Base-by-base conservation (phyloP, 2,329 filamentous ascomycete genomes). In the Penicillium sp. region DNA sequence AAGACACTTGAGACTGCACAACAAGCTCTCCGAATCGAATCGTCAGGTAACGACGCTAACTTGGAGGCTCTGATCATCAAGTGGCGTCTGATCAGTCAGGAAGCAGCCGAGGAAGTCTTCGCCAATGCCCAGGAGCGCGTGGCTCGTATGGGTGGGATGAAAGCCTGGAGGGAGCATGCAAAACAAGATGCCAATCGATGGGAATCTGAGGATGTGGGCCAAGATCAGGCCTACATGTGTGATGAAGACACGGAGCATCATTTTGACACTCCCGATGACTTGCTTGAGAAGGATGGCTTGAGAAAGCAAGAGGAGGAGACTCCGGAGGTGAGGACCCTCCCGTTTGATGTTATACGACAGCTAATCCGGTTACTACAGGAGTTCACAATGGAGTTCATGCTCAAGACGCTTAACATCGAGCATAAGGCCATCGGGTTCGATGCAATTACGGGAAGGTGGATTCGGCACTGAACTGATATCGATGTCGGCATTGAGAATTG, bases 321-420 rank as follows among this genome's bases (percentile, higher is more conserved):
- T 28, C 67, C 69, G 2, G 68, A 37, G 33, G 33, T 20, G 18
- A 12, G 18, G 4, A 4, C 3, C 6, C 9, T 18, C 9, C 15
- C 33, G 12, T 37, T 12, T 37, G 33, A 9, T 37, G 3, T 37
- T 10, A 3, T 20, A 9, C 32, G 9, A 33, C 2, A 13, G 8
- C 46, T 49, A 41, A 49, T 28, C 12, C 8, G 5, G 8, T 9
- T 25, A 3, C 8, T 28, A 28, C 7, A 83, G 81, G 78, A 77
- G 10, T 86, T 87, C 60, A 86, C 82, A 10, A 84, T 88, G 78
- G 81, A 79, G 42, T 81, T 81, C 77, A 87, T 87, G 84, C 74
- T 88, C 13, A 78, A 77, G 56, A 81, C 77, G 27, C 70, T 87
- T 50, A 83, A 85, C 59, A 79, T 87, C 49, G 81, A 86, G 47